phyloP scores from a whole-genome alignment of 345 rosid genomes.

The Noccaea caerulescens region DNA sequence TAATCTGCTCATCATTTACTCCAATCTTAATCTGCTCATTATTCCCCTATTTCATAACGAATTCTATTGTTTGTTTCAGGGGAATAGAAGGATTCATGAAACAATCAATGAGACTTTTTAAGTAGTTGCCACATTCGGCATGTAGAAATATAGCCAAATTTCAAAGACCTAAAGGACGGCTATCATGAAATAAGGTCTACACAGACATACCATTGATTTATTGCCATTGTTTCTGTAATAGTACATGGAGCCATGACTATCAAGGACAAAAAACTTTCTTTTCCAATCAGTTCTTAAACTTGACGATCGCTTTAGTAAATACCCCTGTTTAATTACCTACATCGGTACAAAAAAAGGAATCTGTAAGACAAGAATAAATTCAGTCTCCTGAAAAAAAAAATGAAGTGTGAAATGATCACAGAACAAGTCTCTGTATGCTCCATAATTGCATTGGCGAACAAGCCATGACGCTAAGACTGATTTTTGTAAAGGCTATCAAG shows the following conservation, averaged over 20 bases:
- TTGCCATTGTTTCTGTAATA: slow-evolving; percentile 68
- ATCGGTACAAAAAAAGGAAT: slow-evolving; percentile 41
- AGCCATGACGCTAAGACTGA: not conserved
- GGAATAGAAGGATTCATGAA: not conserved
- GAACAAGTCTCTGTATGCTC: slow-evolving; percentile 19
- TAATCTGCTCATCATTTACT: not conserved
- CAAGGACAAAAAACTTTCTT: slow-evolving; percentile 86
- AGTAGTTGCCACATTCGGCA: not conserved
- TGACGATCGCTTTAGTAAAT: slow-evolving; percentile 81
- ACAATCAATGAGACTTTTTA: not conserved
- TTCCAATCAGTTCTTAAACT: slow-evolving; percentile 81
- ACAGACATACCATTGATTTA: slow-evolving; percentile 59
- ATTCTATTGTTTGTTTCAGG: not conserved
- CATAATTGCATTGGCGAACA: slow-evolving; percentile 7
- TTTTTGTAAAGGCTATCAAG: not conserved
- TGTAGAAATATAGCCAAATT: not conserved
- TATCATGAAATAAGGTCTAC: not conserved
- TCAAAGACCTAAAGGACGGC: not conserved
- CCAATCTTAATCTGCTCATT: not conserved
- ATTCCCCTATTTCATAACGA: not conserved
- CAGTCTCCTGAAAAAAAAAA: not conserved
- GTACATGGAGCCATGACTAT: slow-evolving; percentile 77
- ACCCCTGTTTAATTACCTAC: slow-evolving; percentile 78
- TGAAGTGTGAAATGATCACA: slow-evolving; percentile 6
- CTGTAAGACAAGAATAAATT: slow-evolving; percentile 19